Conservation (phyloP, 257 asterid species). For the Nicotiana tabacum region DNA sequence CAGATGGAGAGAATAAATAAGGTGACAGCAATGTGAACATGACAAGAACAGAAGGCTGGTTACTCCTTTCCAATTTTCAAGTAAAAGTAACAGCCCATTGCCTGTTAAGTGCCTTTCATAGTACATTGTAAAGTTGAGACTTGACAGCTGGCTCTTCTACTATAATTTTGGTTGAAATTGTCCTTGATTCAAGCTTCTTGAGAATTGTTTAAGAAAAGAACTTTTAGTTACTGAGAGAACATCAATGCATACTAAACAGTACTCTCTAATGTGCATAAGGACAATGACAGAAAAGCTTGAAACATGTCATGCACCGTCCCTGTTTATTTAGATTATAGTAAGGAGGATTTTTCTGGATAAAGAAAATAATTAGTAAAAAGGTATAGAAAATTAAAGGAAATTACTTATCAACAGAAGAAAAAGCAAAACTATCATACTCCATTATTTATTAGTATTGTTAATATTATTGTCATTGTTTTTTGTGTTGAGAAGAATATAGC, state of each 20-base stretch:
- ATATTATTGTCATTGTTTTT: background rate
- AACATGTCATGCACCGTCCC: background rate
- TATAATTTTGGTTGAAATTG: background rate
- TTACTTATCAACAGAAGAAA: background rate
- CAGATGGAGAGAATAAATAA: background rate
- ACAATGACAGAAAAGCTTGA: background rate
- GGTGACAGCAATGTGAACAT: background rate
- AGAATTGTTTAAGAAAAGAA: background rate
- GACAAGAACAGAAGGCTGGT: background rate
- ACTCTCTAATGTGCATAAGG: background rate
- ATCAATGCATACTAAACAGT: background rate
- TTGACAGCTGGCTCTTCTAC: background rate
- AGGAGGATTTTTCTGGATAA: background rate
- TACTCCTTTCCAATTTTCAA: background rate
- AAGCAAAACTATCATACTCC: background rate
- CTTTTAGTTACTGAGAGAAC: background rate
- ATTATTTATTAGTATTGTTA: background rate
- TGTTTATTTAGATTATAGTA: background rate
- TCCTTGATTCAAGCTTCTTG: constrained; percentile 9
- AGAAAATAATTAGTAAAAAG: background rate
- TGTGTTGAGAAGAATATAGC: background rate
- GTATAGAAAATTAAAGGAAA: background rate
- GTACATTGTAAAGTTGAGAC: background rate
- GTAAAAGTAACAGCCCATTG: background rate
- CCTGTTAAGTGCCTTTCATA: background rate